Evolutionary conservation across 306 rosid genomes (phyloP).

Genomic region (Sphenostylis stenocarpa): DNA sequence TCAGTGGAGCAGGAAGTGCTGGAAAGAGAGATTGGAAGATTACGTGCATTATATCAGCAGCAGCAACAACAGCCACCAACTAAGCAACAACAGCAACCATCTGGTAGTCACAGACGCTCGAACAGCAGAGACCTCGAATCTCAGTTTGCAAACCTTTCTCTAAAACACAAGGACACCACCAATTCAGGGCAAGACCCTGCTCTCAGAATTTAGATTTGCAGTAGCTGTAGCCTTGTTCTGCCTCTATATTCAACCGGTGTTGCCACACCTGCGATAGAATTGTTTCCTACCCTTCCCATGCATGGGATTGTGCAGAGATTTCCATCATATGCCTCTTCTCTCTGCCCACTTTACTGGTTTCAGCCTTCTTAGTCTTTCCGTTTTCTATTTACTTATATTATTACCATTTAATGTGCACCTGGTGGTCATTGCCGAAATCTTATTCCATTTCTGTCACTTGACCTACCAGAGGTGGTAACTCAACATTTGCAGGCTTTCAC

Average conservation of each 20-base stretch:
- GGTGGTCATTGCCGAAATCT: slow-evolving; percentile 72
- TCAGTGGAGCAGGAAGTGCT: slow-evolving; percentile 99
- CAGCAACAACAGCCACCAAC: slow-evolving; percentile 55
- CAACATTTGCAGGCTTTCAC: slow-evolving; percentile 40
- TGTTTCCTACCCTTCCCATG: slow-evolving; percentile 38
- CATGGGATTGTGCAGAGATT: slow-evolving; percentile 66
- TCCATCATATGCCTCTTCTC: slow-evolving; percentile 46
- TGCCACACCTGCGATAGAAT: slow-evolving; percentile 40
- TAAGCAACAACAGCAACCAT: slow-evolving; percentile 60
- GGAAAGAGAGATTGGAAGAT: slow-evolving; percentile 97
- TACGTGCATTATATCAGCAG: slow-evolving; percentile 73
- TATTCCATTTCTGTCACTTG: slow-evolving; percentile 51
- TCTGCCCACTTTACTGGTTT: slow-evolving; percentile 51
- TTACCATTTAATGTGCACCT: slow-evolving; percentile 66
- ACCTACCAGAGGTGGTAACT: slow-evolving; percentile 90
- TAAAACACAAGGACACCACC: slow-evolving; percentile 79
- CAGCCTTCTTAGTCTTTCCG: slow-evolving; percentile 42
- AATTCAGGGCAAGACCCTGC: slow-evolving; percentile 74
- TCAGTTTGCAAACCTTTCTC: slow-evolving; percentile 80
- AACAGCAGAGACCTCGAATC: slow-evolving; percentile 94
- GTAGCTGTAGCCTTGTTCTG: slow-evolving; percentile 43
- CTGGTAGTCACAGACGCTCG: slow-evolving; percentile 75
- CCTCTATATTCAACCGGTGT: slow-evolving; percentile 36
- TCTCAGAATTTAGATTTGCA: slow-evolving; percentile 60
- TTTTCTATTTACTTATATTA: slow-evolving; percentile 46